Percentiles rank a stretch among this genome's conserved stretches.
Evolutionary conservation across 257 asterid species (phyloP).

Genomic region (Solanum medicagineum): DNA sequence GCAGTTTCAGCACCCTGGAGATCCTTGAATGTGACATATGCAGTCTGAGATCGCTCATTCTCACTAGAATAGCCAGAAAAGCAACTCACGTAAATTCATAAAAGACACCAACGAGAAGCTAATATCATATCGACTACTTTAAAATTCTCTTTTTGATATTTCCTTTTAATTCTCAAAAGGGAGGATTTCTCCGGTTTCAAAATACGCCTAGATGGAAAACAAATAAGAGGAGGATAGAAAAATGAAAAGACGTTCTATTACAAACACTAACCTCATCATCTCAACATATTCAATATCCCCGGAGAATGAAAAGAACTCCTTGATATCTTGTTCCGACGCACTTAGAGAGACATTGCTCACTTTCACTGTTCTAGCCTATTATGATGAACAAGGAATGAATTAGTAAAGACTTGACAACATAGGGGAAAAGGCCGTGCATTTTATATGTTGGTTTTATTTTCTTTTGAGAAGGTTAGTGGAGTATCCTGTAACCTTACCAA

Average conservation of each 20-base stretch:
- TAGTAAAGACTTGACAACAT: not conserved
- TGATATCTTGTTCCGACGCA: constrained; percentile 49
- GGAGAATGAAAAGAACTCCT: constrained; percentile 70
- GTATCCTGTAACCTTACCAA: not conserved
- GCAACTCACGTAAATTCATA: not conserved
- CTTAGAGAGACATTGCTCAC: constrained; percentile 56
- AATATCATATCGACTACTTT: not conserved
- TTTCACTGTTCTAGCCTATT: constrained; percentile 48
- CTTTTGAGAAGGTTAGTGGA: not conserved
- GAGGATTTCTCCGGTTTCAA: not conserved
- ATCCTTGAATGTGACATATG: constrained; percentile 59
- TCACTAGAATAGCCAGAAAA: constrained; percentile 21
- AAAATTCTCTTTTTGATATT: not conserved
- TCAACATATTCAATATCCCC: constrained; percentile 54
- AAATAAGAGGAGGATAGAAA: not conserved
- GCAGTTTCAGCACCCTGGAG: constrained; percentile 54
- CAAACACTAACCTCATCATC: constrained; percentile 33
- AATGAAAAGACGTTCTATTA: not conserved
- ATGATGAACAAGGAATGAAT: not conserved
- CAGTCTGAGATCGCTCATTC: constrained; percentile 45
- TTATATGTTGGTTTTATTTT: not conserved
- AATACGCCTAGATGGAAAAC: not conserved
- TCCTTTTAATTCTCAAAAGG: not conserved
- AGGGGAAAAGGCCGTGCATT: not conserved
- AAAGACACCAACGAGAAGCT: not conserved